These are phyloP conservation scores for Ogataea henricii DNA, from an alignment of 805 yeast genomes.

Conservation along the genomic window DNA sequence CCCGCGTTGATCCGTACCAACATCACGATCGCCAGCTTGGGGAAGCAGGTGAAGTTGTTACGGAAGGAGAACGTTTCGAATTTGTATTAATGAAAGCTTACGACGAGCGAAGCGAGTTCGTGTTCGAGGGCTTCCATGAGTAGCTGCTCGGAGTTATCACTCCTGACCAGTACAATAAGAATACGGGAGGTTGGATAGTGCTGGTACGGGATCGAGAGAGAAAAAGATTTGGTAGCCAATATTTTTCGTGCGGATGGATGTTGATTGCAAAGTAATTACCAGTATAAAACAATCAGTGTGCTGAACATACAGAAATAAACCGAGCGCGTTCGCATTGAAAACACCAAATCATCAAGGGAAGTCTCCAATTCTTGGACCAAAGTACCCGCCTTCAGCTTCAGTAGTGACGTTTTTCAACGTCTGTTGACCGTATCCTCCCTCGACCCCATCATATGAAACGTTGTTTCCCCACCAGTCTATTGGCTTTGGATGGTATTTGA, in stretches of 20 bases:
- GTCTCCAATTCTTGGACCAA: constrained; percentile 10
- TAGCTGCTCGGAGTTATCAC: no score
- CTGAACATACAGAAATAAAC: no score
- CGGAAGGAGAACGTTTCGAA: constrained; percentile 8
- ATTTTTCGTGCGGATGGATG: no score
- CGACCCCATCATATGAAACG: constrained; percentile 30
- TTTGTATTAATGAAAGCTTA: constrained; percentile 1
- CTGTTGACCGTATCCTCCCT: constrained; percentile 17
- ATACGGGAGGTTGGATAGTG: no score
- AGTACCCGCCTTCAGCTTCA: constrained; percentile 13
- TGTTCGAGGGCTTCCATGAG: no score
- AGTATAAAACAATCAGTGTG: no score
- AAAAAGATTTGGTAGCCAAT: no score
- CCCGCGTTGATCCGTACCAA: constrained; percentile 12
- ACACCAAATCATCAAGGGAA: constrained; percentile 1
- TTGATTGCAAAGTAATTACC: no score
- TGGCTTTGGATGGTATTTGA: constrained; percentile 39
- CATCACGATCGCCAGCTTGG: constrained; percentile 14
- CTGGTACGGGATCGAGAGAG: no score
- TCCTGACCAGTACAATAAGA: no score
- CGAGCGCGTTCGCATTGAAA: no score
- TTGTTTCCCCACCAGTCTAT: constrained; percentile 70
- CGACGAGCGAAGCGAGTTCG: neutral
- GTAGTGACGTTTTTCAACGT: constrained; percentile 7
- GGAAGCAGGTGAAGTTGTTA: constrained; percentile 9